Conservation (phyloP, 345 rosid genomes). For the Populus tremula region DNA sequence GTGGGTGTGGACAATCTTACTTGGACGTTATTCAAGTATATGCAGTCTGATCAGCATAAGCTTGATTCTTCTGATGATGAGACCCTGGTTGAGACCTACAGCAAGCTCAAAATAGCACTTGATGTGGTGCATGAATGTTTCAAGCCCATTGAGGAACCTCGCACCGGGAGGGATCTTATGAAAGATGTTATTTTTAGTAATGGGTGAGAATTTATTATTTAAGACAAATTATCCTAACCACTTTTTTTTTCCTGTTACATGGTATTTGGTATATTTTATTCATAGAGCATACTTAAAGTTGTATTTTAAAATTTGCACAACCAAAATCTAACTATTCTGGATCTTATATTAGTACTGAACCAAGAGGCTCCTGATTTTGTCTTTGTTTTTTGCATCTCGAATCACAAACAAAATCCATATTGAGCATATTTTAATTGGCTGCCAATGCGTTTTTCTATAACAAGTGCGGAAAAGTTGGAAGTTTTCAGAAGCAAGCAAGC, state of each 20-base stretch:
- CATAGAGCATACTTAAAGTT: too few relatives aligned
- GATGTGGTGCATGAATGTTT: constrained; percentile 88
- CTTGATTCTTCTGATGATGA: constrained; percentile 37
- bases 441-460: too few relatives aligned
- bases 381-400: too few relatives aligned
- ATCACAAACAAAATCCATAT: too few relatives aligned
- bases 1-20: constrained; percentile 59
- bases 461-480: too few relatives aligned
- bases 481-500: too few relatives aligned
- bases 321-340: too few relatives aligned
- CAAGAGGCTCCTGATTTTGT: too few relatives aligned
- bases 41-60: constrained; percentile 23
- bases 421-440: too few relatives aligned
- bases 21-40: constrained; percentile 59
- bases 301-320: too few relatives aligned
- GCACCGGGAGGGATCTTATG: constrained; percentile 52
- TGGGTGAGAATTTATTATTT: constrained; percentile 42
- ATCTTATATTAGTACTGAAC: too few relatives aligned
- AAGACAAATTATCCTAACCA: not conserved
- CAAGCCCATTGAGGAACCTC: constrained; percentile 57
- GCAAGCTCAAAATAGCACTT: constrained; percentile 68
- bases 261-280: not conserved
- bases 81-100: constrained; percentile 43
- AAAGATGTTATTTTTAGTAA: constrained; percentile 70
- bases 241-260: not conserved